These are phyloP conservation scores for Suhomyces bokatorum DNA, from an alignment of 1,139 yeast genomes.

Conservation along the genomic window DNA sequence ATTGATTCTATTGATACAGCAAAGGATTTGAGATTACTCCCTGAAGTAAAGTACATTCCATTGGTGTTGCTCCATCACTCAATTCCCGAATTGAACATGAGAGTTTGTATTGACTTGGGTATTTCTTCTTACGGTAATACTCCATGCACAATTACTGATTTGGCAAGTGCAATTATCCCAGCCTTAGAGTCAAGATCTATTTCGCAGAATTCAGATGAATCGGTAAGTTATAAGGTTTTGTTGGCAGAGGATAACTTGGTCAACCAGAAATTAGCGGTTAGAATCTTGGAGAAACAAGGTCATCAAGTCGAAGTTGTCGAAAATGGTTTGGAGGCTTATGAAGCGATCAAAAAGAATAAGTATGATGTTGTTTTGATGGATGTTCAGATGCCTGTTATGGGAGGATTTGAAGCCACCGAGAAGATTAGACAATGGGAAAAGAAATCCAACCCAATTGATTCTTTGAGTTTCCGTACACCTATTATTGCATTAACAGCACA, in stretches of 20 bases:
- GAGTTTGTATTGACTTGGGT: constrained; percentile 80
- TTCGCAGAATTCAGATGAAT: constrained; percentile 77
- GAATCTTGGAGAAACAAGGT: constrained; percentile 79
- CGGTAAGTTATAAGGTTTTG: constrained; percentile 69
- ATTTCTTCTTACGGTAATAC: constrained; percentile 86
- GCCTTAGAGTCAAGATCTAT: constrained; percentile 82
- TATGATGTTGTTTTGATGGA: constrained; percentile 89
- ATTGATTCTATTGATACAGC: constrained; percentile 80
- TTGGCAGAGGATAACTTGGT: constrained; percentile 87
- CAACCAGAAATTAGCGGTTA: constrained; percentile 81
- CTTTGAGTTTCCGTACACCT: constrained; percentile 67
- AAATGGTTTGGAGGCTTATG: constrained; percentile 80
- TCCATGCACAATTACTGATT: constrained; percentile 78
- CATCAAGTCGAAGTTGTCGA: constrained; percentile 82
- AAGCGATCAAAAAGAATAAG: constrained; percentile 63
- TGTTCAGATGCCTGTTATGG: constrained; percentile 95
- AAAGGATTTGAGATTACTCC: constrained; percentile 60
- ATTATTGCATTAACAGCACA: constrained; percentile 89
- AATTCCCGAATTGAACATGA: constrained; percentile 76
- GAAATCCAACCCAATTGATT: constrained; percentile 73
- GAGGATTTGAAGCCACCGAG: constrained; percentile 89
- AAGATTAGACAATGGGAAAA: constrained; percentile 85
- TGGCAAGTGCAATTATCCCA: constrained; percentile 80
- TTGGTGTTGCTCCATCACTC: constrained; percentile 75
- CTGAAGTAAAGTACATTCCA: constrained; percentile 81